These are phyloP conservation scores for Isatis tinctoria DNA, from an alignment of 345 rosid genomes.

Conservation along the genomic window DNA sequence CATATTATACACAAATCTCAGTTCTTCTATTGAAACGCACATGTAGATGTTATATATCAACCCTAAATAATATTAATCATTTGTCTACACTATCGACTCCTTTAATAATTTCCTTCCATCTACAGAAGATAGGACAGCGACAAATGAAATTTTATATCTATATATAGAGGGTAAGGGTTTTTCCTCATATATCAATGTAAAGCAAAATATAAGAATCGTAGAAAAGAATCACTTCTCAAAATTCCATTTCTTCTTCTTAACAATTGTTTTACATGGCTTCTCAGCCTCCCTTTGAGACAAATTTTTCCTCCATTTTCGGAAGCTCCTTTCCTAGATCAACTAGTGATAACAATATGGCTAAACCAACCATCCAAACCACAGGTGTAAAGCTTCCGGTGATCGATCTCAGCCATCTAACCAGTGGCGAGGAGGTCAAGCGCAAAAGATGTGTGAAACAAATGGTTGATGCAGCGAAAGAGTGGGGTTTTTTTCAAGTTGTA, in stretches of 20 bases:
- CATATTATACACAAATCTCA: not conserved
- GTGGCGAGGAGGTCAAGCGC: conserved; percentile 19
- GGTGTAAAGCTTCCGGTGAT: conserved; percentile 45
- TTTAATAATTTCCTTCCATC: conserved; percentile 21
- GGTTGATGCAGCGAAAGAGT: conserved; percentile 47
- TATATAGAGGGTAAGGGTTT: conserved; percentile 11
- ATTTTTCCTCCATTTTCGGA: conserved; percentile 10
- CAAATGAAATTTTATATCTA: not conserved
- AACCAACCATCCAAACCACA: not conserved
- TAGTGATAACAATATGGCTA: not conserved
- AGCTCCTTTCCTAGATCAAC: not conserved
- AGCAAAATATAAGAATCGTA: conserved; percentile 10
- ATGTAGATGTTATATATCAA: not conserved
- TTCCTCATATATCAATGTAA: not conserved
- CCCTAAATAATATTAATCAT: conserved; percentile 9
- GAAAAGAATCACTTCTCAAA: not conserved
- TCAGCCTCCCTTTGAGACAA: conserved; percentile 29
- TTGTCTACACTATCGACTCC: conserved; percentile 1
- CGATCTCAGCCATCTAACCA: conserved; percentile 38
- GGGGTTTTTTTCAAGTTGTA: conserved; percentile 76
- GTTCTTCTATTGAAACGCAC: not conserved
- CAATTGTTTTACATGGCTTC: conserved; percentile 25
- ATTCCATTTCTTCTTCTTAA: not conserved
- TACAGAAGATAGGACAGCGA: conserved; percentile 19
- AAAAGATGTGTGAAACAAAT: conserved; percentile 42